Conservation (phyloP, 768 basidiomycete genomes). For the Collybiopsis luxurians region DNA sequence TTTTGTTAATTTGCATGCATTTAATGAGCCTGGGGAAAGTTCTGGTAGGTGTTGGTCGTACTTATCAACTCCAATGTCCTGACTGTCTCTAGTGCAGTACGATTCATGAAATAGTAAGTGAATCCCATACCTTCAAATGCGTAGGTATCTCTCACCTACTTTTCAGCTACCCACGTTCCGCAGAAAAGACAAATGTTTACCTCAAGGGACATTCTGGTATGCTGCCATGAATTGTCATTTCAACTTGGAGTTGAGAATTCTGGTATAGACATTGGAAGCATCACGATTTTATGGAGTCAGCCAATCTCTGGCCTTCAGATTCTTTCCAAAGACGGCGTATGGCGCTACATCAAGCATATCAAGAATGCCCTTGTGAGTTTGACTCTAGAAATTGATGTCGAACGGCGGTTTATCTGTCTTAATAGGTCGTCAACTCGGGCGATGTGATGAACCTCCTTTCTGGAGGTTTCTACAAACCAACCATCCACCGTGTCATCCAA, state of each 20-base stretch:
- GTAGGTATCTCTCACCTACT: not conserved
- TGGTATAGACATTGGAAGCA: conserved; percentile 45
- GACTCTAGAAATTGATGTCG: not conserved
- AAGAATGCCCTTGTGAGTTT: conserved; percentile 52
- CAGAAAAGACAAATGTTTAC: conserved; percentile 54
- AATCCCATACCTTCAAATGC: not conserved
- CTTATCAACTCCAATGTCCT: not conserved
- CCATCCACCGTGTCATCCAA: conserved; percentile 59
- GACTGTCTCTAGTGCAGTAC: conserved; percentile 31
- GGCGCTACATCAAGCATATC: conserved; percentile 59
- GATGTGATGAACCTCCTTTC: conserved; percentile 60
- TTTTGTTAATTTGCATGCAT: conserved; percentile 45
- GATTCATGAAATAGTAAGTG: conserved; percentile 68
- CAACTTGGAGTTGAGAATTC: not conserved
- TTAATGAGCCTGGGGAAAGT: conserved; percentile 37
- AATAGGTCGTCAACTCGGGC: conserved; percentile 58
- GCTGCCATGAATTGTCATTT: not conserved
- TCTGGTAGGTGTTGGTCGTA: conserved; percentile 27
- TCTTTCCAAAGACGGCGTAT: conserved; percentile 44
- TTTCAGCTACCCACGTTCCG: conserved; percentile 45
- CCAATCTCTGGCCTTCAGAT: conserved; percentile 60
- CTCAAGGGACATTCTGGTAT: conserved; percentile 58
- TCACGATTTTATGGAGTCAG: conserved; percentile 61
- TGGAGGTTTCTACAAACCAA: conserved; percentile 57
- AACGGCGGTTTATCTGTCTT: not conserved